Evolutionary conservation across 2,329 filamentous ascomycete genomes (phyloP), one percentile per base, ranked within the genome.

Genomic region (Beauveria varroae): DNA sequence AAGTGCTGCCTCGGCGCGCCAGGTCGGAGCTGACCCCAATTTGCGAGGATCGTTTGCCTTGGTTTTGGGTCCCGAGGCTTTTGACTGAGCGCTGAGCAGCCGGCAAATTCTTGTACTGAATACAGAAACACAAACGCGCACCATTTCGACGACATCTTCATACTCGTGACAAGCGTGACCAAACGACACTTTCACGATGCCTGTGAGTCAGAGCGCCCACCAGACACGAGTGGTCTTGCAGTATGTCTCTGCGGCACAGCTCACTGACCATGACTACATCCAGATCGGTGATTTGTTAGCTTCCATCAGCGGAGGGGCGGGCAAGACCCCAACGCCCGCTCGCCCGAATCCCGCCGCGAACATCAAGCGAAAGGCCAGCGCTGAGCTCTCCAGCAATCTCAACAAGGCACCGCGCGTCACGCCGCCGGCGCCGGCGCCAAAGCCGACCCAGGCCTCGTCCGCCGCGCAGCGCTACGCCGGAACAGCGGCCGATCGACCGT

Each of bases 241-340:
- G 9, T 14, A 5, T 10, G 10, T 37, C 14, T 30, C 34, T 2
- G 20, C 26, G 20, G 22, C 30, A 50, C 30, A 18, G 9, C 4
- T 22, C 51, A 3, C 43, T 55, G 16, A 58, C 57, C 22, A 57
- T 57, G 12, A 10, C 16, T n/a, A 10, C 37, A n/a, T 53, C 22
- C 24, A 66, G 66, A 84, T 85, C 66, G 74, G 78, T 63, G 81
- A 85, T 65, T 74, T 85, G n/a, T 77, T 85, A 40, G 85, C 83
- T 65, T 81, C 84, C 69, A 87, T 88, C 65, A 82, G 77, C 65
- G 85, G 84, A 68, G 78, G 79, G 64, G 77, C 80, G 69, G 73
- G 77, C 67, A 67, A 78, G 49, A 66, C 74, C 18, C 67, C 74
- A 12, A 20, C 16, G n/a, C n/a, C 58, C 5, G 47, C 22, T 26